Conservation (phyloP, 441 rosid species). For the Aleurites moluccanus region DNA sequence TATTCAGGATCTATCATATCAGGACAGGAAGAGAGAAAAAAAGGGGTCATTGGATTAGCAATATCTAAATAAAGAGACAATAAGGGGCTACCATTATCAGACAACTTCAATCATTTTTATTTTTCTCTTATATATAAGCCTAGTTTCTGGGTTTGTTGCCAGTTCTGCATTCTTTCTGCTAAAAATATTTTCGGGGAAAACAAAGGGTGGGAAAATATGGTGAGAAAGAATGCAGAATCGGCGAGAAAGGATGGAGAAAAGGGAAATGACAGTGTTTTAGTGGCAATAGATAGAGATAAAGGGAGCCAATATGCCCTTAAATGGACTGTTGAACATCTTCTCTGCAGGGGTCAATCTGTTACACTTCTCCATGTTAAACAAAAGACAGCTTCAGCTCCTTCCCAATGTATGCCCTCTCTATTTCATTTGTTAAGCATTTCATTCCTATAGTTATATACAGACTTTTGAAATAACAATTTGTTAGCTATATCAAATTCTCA, state of each 20-base stretch:
- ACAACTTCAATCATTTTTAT: no score
- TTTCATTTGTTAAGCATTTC: not conserved
- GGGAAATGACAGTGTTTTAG: constrained; percentile 43
- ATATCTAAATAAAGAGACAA: constrained; percentile 4
- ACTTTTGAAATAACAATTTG: no score
- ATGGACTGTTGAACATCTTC: constrained; percentile 75
- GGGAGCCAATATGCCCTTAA: constrained; percentile 79
- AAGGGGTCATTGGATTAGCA: not conserved
- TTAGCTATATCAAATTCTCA: no score
- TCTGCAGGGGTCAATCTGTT: constrained; percentile 52
- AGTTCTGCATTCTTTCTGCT: constrained; percentile 12
- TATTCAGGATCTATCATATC: not conserved
- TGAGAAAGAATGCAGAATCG: constrained; percentile 28
- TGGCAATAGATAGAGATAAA: constrained; percentile 81
- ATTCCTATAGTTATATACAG: not conserved
- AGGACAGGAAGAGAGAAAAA: not conserved
- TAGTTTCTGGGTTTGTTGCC: not conserved
- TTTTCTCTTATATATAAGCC: not conserved
- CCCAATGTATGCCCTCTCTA: constrained; percentile 27
- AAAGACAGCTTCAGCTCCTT: constrained; percentile 32
- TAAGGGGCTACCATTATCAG: not conserved
- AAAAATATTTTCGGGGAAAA: not conserved
- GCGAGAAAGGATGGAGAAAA: constrained; percentile 24
- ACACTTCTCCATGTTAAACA: constrained; percentile 66
- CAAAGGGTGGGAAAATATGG: constrained; percentile 18